phyloP scores from a whole-genome alignment of 768 basidiomycete species.

The Tephrocybe rancida region DNA sequence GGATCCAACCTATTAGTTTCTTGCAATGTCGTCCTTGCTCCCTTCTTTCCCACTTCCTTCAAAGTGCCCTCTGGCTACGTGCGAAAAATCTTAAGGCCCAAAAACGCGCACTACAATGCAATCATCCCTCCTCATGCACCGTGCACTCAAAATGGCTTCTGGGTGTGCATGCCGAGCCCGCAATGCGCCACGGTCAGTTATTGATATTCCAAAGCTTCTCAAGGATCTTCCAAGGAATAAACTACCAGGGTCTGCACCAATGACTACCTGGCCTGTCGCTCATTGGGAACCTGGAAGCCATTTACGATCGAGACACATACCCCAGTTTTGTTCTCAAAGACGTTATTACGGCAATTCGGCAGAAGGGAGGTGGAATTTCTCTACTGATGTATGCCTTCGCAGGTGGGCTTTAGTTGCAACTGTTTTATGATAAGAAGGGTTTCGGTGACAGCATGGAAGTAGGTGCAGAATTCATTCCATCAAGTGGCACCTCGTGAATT shows the following conservation, averaged over 20 bases:
- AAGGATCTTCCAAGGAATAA: not conserved
- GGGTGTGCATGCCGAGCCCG: conserved; percentile 43
- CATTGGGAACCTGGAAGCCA: conserved; percentile 68
- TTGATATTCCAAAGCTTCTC: not conserved
- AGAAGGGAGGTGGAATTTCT: conserved; percentile 61
- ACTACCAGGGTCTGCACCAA: conserved; percentile 25
- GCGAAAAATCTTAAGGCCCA: conserved; percentile 56
- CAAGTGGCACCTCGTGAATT: conserved; percentile 21
- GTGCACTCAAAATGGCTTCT: conserved; percentile 51
- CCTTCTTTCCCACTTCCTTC: conserved; percentile 57
- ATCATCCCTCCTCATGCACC: conserved; percentile 48
- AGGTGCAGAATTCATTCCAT: too few species aligned
- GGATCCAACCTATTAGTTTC: conserved; percentile 57
- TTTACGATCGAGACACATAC: conserved; percentile 56
- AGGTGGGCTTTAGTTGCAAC: conserved; percentile 57
- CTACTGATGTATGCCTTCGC: conserved; percentile 64
- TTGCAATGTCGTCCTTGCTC: conserved; percentile 64
- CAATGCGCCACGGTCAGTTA: conserved; percentile 1
- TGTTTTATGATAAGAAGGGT: conserved; percentile 32
- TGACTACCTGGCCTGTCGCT: conserved; percentile 63
- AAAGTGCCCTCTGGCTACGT: conserved; percentile 58
- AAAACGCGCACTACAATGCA: conserved; percentile 46
- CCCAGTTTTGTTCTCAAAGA: conserved; percentile 50
- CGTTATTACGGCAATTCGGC: conserved; percentile 66
- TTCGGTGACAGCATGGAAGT: conserved; percentile 22